These are phyloP conservation scores for Solanum virginianum DNA, from an alignment of 257 asterid species.

Conservation along the genomic window DNA sequence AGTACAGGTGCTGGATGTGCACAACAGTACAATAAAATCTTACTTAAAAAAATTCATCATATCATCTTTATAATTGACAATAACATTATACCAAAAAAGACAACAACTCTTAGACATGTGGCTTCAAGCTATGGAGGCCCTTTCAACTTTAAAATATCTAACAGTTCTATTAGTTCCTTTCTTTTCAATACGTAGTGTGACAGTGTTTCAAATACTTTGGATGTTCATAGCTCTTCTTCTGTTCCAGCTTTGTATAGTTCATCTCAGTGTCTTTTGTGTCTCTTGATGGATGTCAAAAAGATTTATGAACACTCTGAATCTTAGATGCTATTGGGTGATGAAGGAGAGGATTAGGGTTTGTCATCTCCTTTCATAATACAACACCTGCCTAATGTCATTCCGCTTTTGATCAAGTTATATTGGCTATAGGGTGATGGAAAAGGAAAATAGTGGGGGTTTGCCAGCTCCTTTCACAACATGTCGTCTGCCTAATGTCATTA, in stretches of 20 bases:
- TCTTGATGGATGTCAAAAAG: neutral
- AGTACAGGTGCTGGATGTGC: neutral
- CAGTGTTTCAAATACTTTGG: neutral
- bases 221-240: neutral
- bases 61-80: neutral
- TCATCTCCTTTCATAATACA: neutral
- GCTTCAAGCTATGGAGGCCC: neutral
- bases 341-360: neutral
- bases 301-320: neutral
- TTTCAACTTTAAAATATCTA: neutral
- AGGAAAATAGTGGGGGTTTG: neutral
- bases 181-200: neutral
- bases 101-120: neutral
- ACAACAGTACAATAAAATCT: neutral
- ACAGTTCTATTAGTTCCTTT: neutral
- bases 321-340: neutral
- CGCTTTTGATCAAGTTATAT: neutral
- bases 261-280: neutral
- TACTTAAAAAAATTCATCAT: neutral
- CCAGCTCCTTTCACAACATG: neutral
- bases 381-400: neutral
- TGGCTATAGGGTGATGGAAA: neutral
- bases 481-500: neutral
- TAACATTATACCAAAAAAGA: neutral
- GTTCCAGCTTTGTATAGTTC: neutral